Evolutionary conservation across 177 flowering plant species (phyloP).

Genomic region (Telopea speciosissima): DNA sequence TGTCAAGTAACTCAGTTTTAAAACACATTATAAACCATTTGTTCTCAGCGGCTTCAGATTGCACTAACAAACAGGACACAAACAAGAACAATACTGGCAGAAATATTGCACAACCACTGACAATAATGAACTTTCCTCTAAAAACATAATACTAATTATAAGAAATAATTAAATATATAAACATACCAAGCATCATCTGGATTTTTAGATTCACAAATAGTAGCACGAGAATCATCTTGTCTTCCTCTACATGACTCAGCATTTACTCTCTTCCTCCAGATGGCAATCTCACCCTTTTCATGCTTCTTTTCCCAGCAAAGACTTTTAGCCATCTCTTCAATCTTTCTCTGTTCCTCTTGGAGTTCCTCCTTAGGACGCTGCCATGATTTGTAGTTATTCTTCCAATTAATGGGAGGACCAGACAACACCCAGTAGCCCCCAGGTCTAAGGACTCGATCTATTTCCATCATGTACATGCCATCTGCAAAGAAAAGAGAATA

Average conservation of each 20-base stretch:
- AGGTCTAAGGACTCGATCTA: conserved; percentile 91
- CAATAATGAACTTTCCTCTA: neutral
- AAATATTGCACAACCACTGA: neutral
- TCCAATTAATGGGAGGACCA: conserved; percentile 96
- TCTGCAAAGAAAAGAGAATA: conserved; percentile 30
- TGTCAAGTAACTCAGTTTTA: neutral
- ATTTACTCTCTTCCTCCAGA: conserved; percentile 72
- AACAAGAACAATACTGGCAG: neutral
- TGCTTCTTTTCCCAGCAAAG: conserved; percentile 90
- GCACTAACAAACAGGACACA: too few species aligned
- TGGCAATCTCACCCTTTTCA: conserved; percentile 78
- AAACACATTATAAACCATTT: neutral
- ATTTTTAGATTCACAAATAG: conserved; percentile 44
- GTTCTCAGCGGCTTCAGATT: neutral
- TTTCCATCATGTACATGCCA: conserved; percentile 86
- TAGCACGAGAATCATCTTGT: conserved; percentile 31
- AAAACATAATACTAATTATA: neutral
- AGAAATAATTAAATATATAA: neutral
- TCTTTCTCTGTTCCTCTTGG: conserved; percentile 68
- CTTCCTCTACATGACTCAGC: conserved; percentile 47
- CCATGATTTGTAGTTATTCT: conserved; percentile 65
- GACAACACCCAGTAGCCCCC: conserved; percentile 96
- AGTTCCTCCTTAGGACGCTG: conserved; percentile 78
- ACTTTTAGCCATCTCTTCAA: conserved; percentile 66
- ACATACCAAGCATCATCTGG: conserved; percentile 81